These are phyloP conservation scores for Leptosphaerulina australis DNA, from an alignment of 2,329 filamentous ascomycete species.

Conservation along the genomic window DNA sequence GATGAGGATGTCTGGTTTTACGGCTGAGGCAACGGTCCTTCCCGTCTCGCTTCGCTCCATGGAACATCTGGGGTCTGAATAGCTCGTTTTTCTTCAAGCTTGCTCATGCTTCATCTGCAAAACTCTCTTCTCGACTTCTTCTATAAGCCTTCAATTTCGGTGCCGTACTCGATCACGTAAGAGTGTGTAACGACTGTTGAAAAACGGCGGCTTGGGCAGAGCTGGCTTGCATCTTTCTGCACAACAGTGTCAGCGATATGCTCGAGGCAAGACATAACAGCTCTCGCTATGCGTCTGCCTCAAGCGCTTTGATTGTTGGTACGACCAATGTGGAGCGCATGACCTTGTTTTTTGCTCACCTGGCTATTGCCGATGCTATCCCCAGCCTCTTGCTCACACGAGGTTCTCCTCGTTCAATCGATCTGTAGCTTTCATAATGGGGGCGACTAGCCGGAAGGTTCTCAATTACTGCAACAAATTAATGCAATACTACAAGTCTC, in stretches of 20 bases:
- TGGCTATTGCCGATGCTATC: background rate
- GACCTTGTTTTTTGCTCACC: background rate
- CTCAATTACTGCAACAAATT: background rate
- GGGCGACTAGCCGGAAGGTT: background rate
- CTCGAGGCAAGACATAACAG: background rate
- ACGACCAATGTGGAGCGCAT: too few species aligned
- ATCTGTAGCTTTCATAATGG: background rate
- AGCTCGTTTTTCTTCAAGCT: background rate
- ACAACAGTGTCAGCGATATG: background rate
- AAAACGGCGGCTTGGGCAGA: background rate
- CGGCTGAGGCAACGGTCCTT: slow-evolving; percentile 1
- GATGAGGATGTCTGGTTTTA: slow-evolving; percentile 47
- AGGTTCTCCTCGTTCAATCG: background rate
- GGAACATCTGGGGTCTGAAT: slow-evolving; percentile 8
- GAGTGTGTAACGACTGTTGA: background rate
- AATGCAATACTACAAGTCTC: background rate
- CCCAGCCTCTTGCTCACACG: background rate
- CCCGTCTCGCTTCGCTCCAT: slow-evolving; percentile 8
- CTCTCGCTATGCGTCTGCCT: background rate
- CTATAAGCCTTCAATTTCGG: background rate
- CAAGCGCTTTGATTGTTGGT: background rate
- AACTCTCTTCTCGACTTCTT: background rate
- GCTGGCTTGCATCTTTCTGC: background rate
- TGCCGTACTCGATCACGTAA: background rate
- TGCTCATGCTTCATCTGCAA: background rate